Conservation (phyloP, 2,329 filamentous ascomycete species). For the Clarireedia sp. region DNA sequence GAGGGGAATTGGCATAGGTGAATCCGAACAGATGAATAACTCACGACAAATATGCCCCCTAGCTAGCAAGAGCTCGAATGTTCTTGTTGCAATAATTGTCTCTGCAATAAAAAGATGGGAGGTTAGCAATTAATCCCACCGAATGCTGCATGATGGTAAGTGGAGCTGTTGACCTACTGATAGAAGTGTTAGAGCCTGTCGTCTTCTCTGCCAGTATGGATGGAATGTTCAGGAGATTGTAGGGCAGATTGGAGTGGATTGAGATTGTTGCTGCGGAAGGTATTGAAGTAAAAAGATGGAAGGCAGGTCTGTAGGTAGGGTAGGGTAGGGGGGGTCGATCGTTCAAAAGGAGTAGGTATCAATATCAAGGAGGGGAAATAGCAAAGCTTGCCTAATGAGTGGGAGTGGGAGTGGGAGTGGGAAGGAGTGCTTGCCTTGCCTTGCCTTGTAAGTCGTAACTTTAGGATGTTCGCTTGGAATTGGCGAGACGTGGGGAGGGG, state of each 20-base stretch:
- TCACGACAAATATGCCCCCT: background rate
- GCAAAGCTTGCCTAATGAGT: background rate
- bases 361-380: constrained; percentile 2
- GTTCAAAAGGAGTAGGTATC: background rate
- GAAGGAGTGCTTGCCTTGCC: background rate
- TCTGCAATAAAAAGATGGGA: background rate
- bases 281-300: background rate
- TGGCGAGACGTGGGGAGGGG: background rate
- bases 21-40: background rate
- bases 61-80: background rate
- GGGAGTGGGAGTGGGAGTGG: no score
- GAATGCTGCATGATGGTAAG: background rate
- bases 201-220: no score
- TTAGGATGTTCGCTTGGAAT: background rate
- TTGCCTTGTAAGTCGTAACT: no score
- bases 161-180: no score
- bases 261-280: background rate
- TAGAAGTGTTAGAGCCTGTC: no score
- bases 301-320: background rate
- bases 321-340: background rate
- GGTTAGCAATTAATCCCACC: background rate
- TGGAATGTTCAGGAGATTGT: no score
- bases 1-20: no score
- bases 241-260: background rate
- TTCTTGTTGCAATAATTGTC: background rate